Conservation (phyloP, 495 filamentous ascomycete species). For the Lophiostoma macrostomum region DNA sequence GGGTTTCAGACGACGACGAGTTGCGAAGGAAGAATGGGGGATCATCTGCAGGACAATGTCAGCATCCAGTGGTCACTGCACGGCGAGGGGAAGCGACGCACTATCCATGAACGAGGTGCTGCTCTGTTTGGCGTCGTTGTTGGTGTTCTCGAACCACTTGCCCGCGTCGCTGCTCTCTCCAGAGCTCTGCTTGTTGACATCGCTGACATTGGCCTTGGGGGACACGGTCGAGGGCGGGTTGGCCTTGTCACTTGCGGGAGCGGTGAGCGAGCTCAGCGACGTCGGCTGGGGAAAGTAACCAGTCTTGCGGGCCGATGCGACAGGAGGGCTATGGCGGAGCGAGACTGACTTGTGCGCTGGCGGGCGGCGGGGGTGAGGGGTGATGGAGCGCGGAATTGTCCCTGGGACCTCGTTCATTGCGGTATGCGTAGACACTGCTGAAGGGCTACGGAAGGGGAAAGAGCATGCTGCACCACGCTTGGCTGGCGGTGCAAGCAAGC, state of each 20-base stretch:
- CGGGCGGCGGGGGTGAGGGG: slow-evolving; percentile 33
- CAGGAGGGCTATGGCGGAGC: slow-evolving; percentile 26
- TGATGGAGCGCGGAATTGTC: not conserved
- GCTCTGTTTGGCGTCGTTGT: slow-evolving; percentile 37
- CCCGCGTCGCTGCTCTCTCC: slow-evolving; percentile 45
- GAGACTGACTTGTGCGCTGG: slow-evolving; percentile 39
- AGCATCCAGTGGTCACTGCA: too few relatives aligned
- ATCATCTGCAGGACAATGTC: slow-evolving; percentile 31
- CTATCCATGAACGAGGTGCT: slow-evolving; percentile 35
- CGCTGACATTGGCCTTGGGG: slow-evolving; percentile 4
- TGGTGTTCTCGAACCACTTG: slow-evolving; percentile 44
- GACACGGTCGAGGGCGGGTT: slow-evolving; percentile 11
- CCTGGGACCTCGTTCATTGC: slow-evolving; percentile 8
- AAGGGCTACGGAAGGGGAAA: too few relatives aligned
- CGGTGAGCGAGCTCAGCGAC: slow-evolving; percentile 12
- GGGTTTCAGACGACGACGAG: slow-evolving; percentile 37
- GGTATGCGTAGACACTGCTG: not conserved
- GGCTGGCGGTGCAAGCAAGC: too few relatives aligned
- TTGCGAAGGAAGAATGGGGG: slow-evolving; percentile 44
- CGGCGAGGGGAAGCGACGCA: slow-evolving; percentile 10
- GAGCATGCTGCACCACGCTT: too few relatives aligned
- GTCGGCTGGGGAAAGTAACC: not conserved
- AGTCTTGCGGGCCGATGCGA: not conserved
- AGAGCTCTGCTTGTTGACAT: slow-evolving; percentile 38
- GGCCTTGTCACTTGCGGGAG: slow-evolving; percentile 10